These are phyloP conservation scores for Kuraishia hungarica DNA, from an alignment of 805 yeast species.

Conservation along the genomic window DNA sequence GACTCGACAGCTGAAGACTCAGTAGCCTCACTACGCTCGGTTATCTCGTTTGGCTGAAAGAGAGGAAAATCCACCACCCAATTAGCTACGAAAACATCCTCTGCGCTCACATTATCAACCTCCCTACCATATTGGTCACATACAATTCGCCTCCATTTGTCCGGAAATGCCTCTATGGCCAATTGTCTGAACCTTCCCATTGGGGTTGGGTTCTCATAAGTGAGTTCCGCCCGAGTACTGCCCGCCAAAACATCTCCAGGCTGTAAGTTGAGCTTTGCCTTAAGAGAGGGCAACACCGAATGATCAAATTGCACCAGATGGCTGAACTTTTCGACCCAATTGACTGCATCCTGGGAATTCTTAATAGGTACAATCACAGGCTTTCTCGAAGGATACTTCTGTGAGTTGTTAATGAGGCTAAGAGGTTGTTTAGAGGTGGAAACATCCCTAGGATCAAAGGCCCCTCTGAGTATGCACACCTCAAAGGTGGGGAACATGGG, in stretches of 20 bases:
- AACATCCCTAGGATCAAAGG: conserved; percentile 23
- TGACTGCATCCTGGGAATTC: conserved; percentile 21
- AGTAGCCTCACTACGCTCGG: conserved; percentile 7
- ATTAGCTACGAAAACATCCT: conserved; percentile 45
- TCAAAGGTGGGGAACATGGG: conserved; percentile 63
- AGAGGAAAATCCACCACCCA: conserved; percentile 95
- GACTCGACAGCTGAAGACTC: too few species aligned
- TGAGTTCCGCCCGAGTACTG: conserved; percentile 56
- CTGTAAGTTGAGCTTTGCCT: conserved; percentile 29
- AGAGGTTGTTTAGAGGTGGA: conserved; percentile 18
- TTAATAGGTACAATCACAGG: conserved; percentile 51
- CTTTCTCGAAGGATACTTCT: conserved; percentile 43
- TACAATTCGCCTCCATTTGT: conserved; percentile 34
- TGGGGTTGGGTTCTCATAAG: conserved; percentile 95
- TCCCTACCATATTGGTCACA: conserved; percentile 8
- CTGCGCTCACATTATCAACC: conserved; percentile 13
- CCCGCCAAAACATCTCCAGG: conserved; percentile 73
- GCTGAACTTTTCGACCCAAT: conserved; percentile 34
- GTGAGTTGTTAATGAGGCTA: conserved; percentile 18
- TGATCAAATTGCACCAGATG: conserved; percentile 19
- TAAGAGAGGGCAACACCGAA: conserved; percentile 20
- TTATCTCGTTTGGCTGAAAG: conserved; percentile 63
- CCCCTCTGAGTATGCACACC: conserved; percentile 53
- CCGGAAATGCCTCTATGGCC: conserved; percentile 48
- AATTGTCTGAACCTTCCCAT: conserved; percentile 79